Conservation (phyloP, 352 stramenopile species). For the Thraustochytrium sp. region DNA sequence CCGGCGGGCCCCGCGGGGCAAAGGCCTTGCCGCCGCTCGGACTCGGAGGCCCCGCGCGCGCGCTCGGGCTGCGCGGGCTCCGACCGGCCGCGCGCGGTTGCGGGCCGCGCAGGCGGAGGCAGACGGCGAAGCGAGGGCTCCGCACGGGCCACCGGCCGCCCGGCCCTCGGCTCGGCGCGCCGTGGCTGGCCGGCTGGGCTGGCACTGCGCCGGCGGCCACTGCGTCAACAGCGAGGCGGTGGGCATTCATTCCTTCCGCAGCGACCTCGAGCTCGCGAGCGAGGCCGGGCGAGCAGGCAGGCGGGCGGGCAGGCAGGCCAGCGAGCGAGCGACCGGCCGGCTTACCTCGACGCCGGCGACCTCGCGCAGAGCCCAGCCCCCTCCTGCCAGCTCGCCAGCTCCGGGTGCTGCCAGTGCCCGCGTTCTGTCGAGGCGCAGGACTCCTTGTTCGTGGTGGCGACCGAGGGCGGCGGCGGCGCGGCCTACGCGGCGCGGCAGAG, state of each 20-base stretch:
- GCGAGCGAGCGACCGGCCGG: neutral
- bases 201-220: neutral
- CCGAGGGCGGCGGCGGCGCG: too few species aligned
- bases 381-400: too few species aligned
- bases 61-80: neutral
- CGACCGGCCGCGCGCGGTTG: neutral
- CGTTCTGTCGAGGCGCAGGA: too few species aligned
- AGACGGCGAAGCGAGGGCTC: too few species aligned
- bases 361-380: too few species aligned
- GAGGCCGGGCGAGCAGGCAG: neutral
- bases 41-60: too few species aligned
- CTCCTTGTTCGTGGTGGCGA: too few species aligned
- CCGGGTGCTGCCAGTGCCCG: too few species aligned
- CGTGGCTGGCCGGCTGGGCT: neutral
- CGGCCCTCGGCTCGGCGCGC: neutral
- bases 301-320: neutral
- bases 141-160: neutral
- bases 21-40: too few species aligned
- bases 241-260: neutral
- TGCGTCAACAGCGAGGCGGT: neutral
- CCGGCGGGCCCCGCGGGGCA: too few species aligned
- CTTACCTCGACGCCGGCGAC: neutral
- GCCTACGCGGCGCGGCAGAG: too few species aligned
- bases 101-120: too few species aligned
- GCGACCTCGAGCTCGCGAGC: neutral